A percentile compares a stretch with the other conserved stretches of the same genome.
phyloP scores from a whole-genome alignment of 176 grass and related monocot species.

The Dactylis glomerata region DNA sequence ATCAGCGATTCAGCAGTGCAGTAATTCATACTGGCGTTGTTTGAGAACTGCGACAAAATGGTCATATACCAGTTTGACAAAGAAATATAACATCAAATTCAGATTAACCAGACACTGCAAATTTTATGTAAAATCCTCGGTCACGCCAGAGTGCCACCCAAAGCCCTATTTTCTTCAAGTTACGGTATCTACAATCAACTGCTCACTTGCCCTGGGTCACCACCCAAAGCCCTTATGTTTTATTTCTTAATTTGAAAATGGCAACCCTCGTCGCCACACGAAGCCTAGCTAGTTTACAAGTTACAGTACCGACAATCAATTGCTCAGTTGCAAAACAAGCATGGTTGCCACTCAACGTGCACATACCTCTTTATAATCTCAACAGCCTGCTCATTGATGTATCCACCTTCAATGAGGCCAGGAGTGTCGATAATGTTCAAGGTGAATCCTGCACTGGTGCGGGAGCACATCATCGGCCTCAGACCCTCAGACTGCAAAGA shows the following conservation, averaged over 20 bases:
- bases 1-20: background rate
- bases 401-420: slow-evolving; percentile 92
- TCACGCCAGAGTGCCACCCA: background rate
- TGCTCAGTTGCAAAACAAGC: background rate
- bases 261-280: background rate
- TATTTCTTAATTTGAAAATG: background rate
- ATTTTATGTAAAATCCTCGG: too few relatives aligned
- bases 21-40: background rate
- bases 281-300: background rate
- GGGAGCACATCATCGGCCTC: slow-evolving; percentile 77
- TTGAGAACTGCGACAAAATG: background rate
- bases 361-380: slow-evolving; percentile 88
- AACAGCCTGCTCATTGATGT: slow-evolving; percentile 93
- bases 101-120: background rate
- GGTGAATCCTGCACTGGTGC: slow-evolving; percentile 75
- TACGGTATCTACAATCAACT: background rate
- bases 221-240: background rate
- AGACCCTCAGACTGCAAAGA: slow-evolving; percentile 78
- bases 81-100: slow-evolving; percentile 5
- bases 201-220: background rate
- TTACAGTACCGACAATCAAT: background rate
- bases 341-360: background rate
- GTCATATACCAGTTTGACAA: background rate
- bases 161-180: background rate
- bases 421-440: slow-evolving; percentile 96